Evolutionary conservation across 805 yeast genomes (phyloP).

Genomic region (Wickerhamomyces bisporus): DNA sequence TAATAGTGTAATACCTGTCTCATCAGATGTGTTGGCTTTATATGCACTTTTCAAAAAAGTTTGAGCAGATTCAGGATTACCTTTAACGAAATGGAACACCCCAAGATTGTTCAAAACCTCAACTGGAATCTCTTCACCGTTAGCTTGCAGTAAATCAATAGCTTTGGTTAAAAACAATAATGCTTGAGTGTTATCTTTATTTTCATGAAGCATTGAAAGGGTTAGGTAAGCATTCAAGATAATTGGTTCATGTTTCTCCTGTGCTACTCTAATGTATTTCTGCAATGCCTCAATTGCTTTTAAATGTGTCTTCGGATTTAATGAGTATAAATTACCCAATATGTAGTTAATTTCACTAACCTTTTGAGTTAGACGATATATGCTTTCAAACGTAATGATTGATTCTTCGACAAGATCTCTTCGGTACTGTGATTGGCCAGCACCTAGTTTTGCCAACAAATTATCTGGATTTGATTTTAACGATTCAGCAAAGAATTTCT

Average conservation of each 20-base stretch:
- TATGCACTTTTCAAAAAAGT: slow-evolving; percentile 49
- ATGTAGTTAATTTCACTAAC: slow-evolving; percentile 70
- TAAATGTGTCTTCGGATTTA: slow-evolving; percentile 23
- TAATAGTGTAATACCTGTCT: slow-evolving; percentile 39
- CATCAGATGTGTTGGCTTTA: slow-evolving; percentile 24
- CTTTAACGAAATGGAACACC: slow-evolving; percentile 67
- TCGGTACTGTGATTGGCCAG: slow-evolving; percentile 77
- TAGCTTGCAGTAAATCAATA: slow-evolving; percentile 39
- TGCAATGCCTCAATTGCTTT: slow-evolving; percentile 65
- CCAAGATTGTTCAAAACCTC: slow-evolving; percentile 80
- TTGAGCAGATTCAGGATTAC: slow-evolving; percentile 53
- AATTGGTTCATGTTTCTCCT: slow-evolving; percentile 53
- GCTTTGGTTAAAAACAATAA: slow-evolving; percentile 59
- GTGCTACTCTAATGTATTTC: slow-evolving; percentile 60
- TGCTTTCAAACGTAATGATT: slow-evolving; percentile 72
- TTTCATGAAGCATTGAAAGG: slow-evolving; percentile 67
- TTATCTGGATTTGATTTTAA: slow-evolving; percentile 59
- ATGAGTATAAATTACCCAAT: slow-evolving; percentile 68
- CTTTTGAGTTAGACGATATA: slow-evolving; percentile 60
- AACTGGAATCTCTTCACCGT: slow-evolving; percentile 36
- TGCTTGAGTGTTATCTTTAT: slow-evolving; percentile 60
- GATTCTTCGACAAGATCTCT: slow-evolving; percentile 80
- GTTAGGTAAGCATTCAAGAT: slow-evolving; percentile 61
- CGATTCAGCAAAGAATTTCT: slow-evolving; percentile 67
- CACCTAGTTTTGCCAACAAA: slow-evolving; percentile 69